Evolutionary conservation across 176 grass and related monocot species (phyloP), one percentile per base, ranked within the genome.

Genomic region (Oropetium thomaeum): DNA sequence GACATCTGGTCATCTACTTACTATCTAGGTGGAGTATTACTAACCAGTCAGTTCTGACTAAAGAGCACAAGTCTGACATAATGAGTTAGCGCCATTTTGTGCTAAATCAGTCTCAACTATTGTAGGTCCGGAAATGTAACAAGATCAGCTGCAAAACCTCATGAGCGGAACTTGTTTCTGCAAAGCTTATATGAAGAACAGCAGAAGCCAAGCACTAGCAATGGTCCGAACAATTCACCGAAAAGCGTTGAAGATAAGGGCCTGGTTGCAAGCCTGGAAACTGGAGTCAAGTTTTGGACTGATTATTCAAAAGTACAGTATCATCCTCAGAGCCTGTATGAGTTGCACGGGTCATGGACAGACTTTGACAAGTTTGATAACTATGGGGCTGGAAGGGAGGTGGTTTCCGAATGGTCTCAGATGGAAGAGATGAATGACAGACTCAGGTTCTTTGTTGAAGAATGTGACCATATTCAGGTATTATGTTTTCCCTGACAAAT

Each of bases 391-490:
- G 92, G 84, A 76, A 88, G 63, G 82, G 87, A 95, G 77, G 84
- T 99, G 71, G 70, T 95, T 74, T 84, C 92, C 58, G 96, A 84
- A 60, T 86, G 89, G 66, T 88, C 79, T 32, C 96, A 82, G 64
- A 69, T 92, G 73, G 96, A 99, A 74, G 96, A 99, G 64, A 90
- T 99, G 79, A 99, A 84, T 86, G 96, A 99, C 48, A 82, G 89
- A 73, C 84, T 95, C 41, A 88, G 96, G 23, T 99, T 95, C 66
- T 95, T 99, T 84, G 35, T 95, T 66, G 96, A 99, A 92, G 96
- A 95, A 90, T 99, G 96, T 4, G 92, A 92, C 40, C 87, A 99
- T 86, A 89, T 99, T 80, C 96, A 99, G 91, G 96, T 99, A 49
- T 53, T 84, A 52, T 70, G 58, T 61, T 62, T 57, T 77, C 25